Percentiles rank a stretch among this genome's conserved stretches.
Conservation (phyloP, 495 filamentous ascomycete genomes). For the Evernia prunastri region DNA sequence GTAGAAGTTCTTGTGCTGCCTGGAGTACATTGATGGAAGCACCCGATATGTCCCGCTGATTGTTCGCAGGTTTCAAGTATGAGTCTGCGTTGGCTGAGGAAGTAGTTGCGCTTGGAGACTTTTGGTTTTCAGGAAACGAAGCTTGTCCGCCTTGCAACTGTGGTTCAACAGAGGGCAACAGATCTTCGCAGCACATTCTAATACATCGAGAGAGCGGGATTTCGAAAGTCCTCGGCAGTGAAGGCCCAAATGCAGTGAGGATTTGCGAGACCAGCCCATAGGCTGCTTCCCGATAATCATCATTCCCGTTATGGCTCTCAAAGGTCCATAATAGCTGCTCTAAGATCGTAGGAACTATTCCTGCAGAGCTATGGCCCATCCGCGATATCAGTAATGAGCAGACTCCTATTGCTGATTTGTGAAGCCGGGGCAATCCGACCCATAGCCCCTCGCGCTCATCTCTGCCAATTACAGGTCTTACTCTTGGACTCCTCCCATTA, state of each 20-base stretch:
- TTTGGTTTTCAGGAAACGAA: slow-evolving; percentile 28
- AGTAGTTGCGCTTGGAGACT: slow-evolving; percentile 34
- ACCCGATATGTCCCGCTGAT: neutral
- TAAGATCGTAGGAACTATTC: slow-evolving; percentile 52
- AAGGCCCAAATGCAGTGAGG: slow-evolving; percentile 54
- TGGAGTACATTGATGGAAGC: slow-evolving; percentile 31
- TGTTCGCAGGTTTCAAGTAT: slow-evolving; percentile 34
- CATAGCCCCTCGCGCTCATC: slow-evolving; percentile 74
- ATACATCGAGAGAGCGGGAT: slow-evolving; percentile 52
- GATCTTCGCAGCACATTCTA: slow-evolving; percentile 56
- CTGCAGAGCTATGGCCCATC: slow-evolving; percentile 45
- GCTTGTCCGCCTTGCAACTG: slow-evolving; percentile 17
- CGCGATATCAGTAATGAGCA: slow-evolving; percentile 47
- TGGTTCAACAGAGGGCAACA: slow-evolving; percentile 44
- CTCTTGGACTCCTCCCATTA: slow-evolving; percentile 36
- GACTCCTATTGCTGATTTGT: slow-evolving; percentile 58
- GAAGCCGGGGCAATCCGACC: slow-evolving; percentile 63
- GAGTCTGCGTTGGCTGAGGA: slow-evolving; percentile 49
- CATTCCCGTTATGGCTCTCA: slow-evolving; percentile 49
- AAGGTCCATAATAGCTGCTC: slow-evolving; percentile 67
- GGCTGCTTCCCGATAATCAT: slow-evolving; percentile 50
- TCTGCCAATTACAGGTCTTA: slow-evolving; percentile 62
- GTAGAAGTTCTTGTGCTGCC: slow-evolving; percentile 56
- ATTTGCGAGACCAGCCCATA: slow-evolving; percentile 54
- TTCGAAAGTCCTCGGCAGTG: slow-evolving; percentile 55